A percentile compares a stretch with the other conserved stretches of the same genome.
Evolutionary conservation across 305 asterid genomes (phyloP).

Genomic region (Salvia sclarea): DNA sequence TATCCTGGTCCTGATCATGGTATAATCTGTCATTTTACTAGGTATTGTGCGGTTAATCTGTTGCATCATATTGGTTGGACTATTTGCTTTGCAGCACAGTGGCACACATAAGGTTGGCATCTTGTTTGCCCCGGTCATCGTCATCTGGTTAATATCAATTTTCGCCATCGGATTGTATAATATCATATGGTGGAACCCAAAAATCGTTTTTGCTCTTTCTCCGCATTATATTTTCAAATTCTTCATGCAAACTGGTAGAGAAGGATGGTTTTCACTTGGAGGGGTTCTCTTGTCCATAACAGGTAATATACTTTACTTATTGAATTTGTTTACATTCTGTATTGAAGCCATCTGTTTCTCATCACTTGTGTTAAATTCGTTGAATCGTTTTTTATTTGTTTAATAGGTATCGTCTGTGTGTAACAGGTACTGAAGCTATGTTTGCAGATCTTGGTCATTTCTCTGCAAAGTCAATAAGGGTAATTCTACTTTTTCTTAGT

Average conservation of each 20-base stretch:
- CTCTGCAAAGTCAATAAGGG: constrained; percentile 55
- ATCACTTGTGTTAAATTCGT: constrained; percentile 12
- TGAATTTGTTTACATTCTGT: constrained; percentile 5
- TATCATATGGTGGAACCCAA: constrained; percentile 81
- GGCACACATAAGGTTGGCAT: constrained; percentile 93
- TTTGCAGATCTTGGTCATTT: constrained; percentile 72
- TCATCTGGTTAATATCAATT: constrained; percentile 87
- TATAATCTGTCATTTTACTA: constrained; percentile 35
- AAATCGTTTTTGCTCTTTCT: constrained; percentile 76
- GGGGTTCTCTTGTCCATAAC: constrained; percentile 90
- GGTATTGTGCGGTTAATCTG: constrained; percentile 67
- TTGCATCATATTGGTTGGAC: constrained; percentile 81
- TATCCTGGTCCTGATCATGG: constrained; percentile 29
- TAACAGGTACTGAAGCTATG: constrained; percentile 64
- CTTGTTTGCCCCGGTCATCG: constrained; percentile 89
- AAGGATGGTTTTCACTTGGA: constrained; percentile 96
- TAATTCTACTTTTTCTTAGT: constrained; percentile 32
- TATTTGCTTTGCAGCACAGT: constrained; percentile 93
- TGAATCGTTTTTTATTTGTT: background rate
- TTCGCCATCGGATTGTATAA: constrained; percentile 77
- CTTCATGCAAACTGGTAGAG: constrained; percentile 73
- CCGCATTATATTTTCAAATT: constrained; percentile 78
- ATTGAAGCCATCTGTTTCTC: constrained; percentile 16
- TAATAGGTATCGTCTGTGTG: constrained; percentile 25
- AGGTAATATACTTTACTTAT: constrained; percentile 48